A percentile compares a stretch with the other conserved stretches of the same genome.
Conservation (phyloP, 2,329 filamentous ascomycete species). For the Rhinocladiella similis region DNA sequence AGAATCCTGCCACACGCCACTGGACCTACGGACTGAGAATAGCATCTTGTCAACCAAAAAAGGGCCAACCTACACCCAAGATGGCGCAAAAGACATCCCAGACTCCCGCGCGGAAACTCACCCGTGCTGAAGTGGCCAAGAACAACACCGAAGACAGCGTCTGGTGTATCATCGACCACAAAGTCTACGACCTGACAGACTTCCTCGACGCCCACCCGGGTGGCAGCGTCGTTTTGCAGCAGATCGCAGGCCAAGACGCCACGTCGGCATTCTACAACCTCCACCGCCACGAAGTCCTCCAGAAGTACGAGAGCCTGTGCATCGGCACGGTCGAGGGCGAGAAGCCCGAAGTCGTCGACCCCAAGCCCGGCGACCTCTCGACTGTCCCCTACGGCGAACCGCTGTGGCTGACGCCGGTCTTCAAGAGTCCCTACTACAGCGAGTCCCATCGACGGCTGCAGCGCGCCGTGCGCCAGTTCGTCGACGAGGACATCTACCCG, state of each 20-base stretch:
- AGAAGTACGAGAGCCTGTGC: conserved; percentile 73
- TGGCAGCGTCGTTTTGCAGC: conserved; percentile 41
- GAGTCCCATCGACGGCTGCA: conserved; percentile 66
- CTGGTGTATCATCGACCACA: conserved; percentile 59
- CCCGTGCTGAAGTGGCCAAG: conserved; percentile 42
- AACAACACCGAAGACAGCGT: conserved; percentile 52
- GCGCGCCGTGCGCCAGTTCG: conserved; percentile 65
- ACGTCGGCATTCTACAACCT: conserved; percentile 69
- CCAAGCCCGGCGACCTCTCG: conserved; percentile 69
- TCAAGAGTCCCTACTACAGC: conserved; percentile 72
- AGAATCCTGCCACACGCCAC: too few relatives aligned
- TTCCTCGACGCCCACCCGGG: conserved; percentile 61
- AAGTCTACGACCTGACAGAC: conserved; percentile 61
- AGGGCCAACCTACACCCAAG: too few relatives aligned
- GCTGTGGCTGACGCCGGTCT: conserved; percentile 74
- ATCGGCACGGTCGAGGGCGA: conserved; percentile 76
- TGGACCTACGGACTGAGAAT: too few relatives aligned
- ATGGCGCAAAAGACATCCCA: conserved; percentile 21
- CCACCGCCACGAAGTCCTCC: conserved; percentile 83
- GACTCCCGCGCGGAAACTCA: conserved; percentile 16
- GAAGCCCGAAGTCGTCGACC: conserved; percentile 70
- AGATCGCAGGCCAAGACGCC: conserved; percentile 44
- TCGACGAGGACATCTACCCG: conserved; percentile 61
- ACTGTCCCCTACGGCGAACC: conserved; percentile 82
- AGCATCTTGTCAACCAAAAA: too few relatives aligned